Evolutionary conservation across 164 flowering plant species (phyloP).

Genomic region (Stephania cephalantha): DNA sequence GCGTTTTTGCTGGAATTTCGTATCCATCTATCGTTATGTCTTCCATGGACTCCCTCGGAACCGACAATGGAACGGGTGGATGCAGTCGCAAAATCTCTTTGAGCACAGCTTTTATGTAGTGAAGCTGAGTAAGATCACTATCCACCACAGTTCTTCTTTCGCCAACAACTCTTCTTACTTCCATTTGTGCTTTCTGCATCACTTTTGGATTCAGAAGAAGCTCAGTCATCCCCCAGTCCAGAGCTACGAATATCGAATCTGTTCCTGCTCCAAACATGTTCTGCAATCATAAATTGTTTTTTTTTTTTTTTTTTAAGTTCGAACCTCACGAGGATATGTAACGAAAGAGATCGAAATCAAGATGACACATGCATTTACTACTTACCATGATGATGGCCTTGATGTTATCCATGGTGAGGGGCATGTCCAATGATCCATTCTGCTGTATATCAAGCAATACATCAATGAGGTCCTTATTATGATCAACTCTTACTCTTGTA

Average conservation of each 20-base stretch:
- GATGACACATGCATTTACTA: not conserved
- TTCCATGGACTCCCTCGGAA: conserved; percentile 46
- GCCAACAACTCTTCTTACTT: conserved; percentile 34
- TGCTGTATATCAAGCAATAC: conserved; percentile 41
- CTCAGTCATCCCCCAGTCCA: conserved; percentile 63
- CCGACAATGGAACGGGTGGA: conserved; percentile 40
- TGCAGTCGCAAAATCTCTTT: conserved; percentile 47
- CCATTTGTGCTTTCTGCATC: conserved; percentile 40
- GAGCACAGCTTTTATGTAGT: conserved; percentile 43
- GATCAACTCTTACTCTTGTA: conserved; percentile 12
- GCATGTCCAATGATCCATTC: conserved; percentile 22
- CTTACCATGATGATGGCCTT: conserved; percentile 55
- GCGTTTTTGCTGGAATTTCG: conserved; percentile 38
- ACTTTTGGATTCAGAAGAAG: conserved; percentile 38
- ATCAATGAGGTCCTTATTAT: conserved; percentile 48
- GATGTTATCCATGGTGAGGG: conserved; percentile 42
- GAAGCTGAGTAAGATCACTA: conserved; percentile 29
- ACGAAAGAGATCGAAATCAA: no score
- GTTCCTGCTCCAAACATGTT: conserved; percentile 64
- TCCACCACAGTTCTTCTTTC: conserved; percentile 29
- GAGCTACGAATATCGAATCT: conserved; percentile 36
- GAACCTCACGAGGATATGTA: no score
- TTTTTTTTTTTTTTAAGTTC: no score
- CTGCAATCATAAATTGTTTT: conserved; percentile 20
- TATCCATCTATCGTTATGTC: conserved; percentile 37